Evolutionary conservation across 331 rosid species (phyloP), one percentile per base, ranked within the genome.

Genomic region (Cydonia oblonga): DNA sequence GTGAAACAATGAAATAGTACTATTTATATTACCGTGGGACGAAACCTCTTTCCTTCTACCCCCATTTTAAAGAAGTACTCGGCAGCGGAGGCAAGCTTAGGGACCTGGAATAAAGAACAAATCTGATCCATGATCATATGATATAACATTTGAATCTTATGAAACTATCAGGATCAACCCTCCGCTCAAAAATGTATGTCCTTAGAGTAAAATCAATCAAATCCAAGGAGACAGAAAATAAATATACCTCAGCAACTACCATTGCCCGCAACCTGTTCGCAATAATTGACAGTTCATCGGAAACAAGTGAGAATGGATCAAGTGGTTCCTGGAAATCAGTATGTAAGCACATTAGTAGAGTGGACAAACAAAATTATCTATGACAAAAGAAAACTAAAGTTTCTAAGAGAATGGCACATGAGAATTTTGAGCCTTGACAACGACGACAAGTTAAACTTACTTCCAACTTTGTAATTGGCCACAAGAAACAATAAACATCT

Each of bases 41-140:
- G 98, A 78, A 95, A 91, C 80, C 98, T 87, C 76, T 95, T 95
- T 70, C 98, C 98, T 81, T 95, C 98, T 68, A 91, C 96, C 52
- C 98, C 98, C 89, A 91, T 76, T 84, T 87, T 95, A 82, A 95
- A 91, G 82, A 95, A 88, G 82, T 95, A 88, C 70, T 95, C 99
- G 68, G 99, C 99, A 77, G 97, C 96, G 3, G 90, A 88, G 56
- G 96, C 96, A 85, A 95, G 99, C 87, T 91, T 91, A 14, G 99
- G 99, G 67, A 95, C 99, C 99, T 95, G 23, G 60, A 4, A 16
- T 65, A 2, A 15, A 58, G 68, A 76, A 44, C 18, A 81, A 69
- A 73, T 66, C 69, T 74, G 64, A 66, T 30, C 9, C 52, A 18
- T 76, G 75, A 63, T 40, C 40, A 20, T 1, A 38, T 19, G 19